phyloP scores from a whole-genome alignment of 345 rosid genomes.

The Salix purpurea region DNA sequence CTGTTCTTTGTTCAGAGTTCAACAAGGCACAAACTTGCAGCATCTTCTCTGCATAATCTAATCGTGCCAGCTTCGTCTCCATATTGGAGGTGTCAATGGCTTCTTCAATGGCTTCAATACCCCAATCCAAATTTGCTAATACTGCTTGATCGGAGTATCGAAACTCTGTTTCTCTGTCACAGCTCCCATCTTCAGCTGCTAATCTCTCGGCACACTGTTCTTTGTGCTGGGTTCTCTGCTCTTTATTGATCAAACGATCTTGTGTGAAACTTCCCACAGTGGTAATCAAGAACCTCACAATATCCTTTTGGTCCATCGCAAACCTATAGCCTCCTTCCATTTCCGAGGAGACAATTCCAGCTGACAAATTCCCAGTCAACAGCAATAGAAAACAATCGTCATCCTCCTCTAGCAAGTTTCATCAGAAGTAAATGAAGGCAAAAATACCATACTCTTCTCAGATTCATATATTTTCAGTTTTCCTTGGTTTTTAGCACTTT shows the following conservation, averaged over 20 bases:
- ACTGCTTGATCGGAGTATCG: slow-evolving; percentile 68
- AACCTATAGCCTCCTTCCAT: slow-evolving; percentile 44
- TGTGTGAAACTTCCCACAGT: slow-evolving; percentile 44
- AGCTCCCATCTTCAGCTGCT: slow-evolving; percentile 50
- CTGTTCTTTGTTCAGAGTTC: slow-evolving; percentile 47
- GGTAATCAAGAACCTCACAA: slow-evolving; percentile 28
- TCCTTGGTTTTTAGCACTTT: too few species aligned
- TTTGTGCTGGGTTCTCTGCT: slow-evolving; percentile 47
- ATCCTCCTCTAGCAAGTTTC: neutral
- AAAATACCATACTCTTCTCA: neutral
- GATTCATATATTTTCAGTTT: neutral
- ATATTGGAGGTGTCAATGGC: slow-evolving; percentile 52
- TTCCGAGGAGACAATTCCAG: slow-evolving; percentile 3
- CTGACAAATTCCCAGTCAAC: neutral
- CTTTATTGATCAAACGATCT: slow-evolving; percentile 41
- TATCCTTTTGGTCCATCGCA: slow-evolving; percentile 46
- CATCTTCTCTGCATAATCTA: slow-evolving; percentile 66
- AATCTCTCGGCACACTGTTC: slow-evolving; percentile 68
- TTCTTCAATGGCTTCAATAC: slow-evolving; percentile 69
- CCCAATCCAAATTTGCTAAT: slow-evolving; percentile 61
- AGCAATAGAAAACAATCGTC: neutral
- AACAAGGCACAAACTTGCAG: slow-evolving; percentile 62
- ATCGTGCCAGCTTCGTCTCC: slow-evolving; percentile 54
- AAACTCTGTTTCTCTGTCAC: slow-evolving; percentile 34
- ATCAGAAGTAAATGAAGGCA: neutral